These are phyloP conservation scores for Yamadazyma sp. DNA, from an alignment of 1,139 yeast species.

Conservation along the genomic window DNA sequence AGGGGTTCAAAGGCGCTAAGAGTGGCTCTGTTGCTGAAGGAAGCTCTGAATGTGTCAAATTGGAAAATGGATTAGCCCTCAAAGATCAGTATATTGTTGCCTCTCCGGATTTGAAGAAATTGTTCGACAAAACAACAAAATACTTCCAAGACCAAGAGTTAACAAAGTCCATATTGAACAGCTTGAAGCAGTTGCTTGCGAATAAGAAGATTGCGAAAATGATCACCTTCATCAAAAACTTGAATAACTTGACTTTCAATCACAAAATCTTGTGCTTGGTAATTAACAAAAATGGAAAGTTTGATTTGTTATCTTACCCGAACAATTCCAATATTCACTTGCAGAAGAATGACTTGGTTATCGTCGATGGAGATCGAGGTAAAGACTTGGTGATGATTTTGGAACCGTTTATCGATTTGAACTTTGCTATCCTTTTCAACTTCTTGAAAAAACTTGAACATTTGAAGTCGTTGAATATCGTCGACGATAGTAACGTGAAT, in stretches of 20 bases:
- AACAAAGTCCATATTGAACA: slow-evolving; percentile 33
- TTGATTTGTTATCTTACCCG: slow-evolving; percentile 49
- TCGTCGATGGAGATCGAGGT: slow-evolving; percentile 53
- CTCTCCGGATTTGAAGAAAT: slow-evolving; percentile 46
- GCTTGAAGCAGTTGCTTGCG: slow-evolving; percentile 31
- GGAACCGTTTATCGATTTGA: slow-evolving; percentile 43
- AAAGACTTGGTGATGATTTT: slow-evolving; percentile 52
- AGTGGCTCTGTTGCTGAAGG: no score
- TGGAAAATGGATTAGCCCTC: slow-evolving; percentile 59
- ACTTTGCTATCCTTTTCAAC: slow-evolving; percentile 72
- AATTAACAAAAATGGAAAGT: slow-evolving; percentile 56
- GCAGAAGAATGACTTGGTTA: slow-evolving; percentile 44
- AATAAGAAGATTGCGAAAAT: slow-evolving; percentile 34
- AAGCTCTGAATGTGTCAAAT: slow-evolving; percentile 21
- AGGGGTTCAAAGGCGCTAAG: background rate
- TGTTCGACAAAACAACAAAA: slow-evolving; percentile 43
- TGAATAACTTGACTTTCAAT: slow-evolving; percentile 44
- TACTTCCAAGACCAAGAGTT: slow-evolving; percentile 47
- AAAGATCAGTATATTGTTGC: slow-evolving; percentile 54
- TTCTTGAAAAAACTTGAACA: slow-evolving; percentile 77
- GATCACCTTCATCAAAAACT: slow-evolving; percentile 41
- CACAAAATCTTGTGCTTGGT: slow-evolving; percentile 49
- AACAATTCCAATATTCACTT: slow-evolving; percentile 52
- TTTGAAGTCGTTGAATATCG: slow-evolving; percentile 65
- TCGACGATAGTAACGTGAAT: slow-evolving; percentile 22